phyloP scores from a whole-genome alignment of 257 asterid species.

The Verbena officinalis region DNA sequence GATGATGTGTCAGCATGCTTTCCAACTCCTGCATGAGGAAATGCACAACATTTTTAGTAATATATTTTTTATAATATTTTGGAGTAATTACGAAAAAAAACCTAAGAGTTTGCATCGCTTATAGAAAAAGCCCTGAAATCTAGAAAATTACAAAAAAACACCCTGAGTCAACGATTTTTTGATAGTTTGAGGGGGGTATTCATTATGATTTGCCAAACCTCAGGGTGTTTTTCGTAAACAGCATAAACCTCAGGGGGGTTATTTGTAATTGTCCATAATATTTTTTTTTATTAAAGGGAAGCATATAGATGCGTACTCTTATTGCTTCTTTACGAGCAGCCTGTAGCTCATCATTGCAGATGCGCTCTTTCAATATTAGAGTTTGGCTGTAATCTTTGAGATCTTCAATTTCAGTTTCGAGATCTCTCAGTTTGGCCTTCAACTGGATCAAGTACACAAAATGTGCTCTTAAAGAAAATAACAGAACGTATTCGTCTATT shows the following conservation, averaged over 20 bases:
- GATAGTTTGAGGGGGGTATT: too few relatives aligned
- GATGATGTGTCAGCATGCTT: conserved; percentile 3
- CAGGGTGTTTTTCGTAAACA: too few relatives aligned
- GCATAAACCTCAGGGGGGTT: background rate
- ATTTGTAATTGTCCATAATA: too few relatives aligned
- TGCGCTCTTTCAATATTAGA: conserved; percentile 3
- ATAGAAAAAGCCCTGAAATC: background rate
- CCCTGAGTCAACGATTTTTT: too few relatives aligned
- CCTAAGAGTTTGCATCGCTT: too few relatives aligned
- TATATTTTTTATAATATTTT: too few relatives aligned
- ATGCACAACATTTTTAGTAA: background rate
- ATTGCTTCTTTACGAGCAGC: conserved; percentile 22
- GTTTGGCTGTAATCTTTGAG: conserved; percentile 18
- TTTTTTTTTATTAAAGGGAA: background rate
- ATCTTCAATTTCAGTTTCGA: conserved; percentile 13
- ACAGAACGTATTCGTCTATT: too few relatives aligned
- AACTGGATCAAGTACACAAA: background rate
- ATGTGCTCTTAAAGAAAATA: background rate
- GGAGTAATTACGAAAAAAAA: too few relatives aligned
- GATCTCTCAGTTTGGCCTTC: conserved; percentile 5
- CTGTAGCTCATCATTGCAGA: conserved; percentile 13
- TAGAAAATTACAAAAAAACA: background rate
- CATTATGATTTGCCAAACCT: too few relatives aligned
- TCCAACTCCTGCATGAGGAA: conserved; percentile 3
- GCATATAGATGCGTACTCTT: background rate